Evolutionary conservation across 2,329 filamentous ascomycete species (phyloP), one percentile per base, ranked within the genome.

Genomic region (Pseudocercospora fijiensis): DNA sequence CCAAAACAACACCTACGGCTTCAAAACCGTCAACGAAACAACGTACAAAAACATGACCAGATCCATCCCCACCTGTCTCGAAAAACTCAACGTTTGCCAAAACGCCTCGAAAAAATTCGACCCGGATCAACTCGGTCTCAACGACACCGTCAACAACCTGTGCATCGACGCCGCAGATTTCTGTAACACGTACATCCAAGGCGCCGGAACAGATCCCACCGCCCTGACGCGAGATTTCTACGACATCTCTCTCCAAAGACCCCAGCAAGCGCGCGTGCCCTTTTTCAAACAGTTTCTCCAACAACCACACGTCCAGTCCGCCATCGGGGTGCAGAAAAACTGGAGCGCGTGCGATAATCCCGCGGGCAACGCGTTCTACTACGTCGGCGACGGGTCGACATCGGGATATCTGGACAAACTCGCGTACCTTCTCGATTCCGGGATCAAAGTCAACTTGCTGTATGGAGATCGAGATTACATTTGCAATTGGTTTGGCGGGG

Each of bases 321-420:
- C 82, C 0, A 78, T 88, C 0, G 86, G 86, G 1, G 82, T 85
- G 30, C 1, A 83, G 82, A 0, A 87, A 22, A 88, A 88, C 73
- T 88, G 78, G 67, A 82, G 81, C 0, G 74, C 79, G 56, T 68
- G 64, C 57, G 67, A 74, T 45, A 43, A 62, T 1, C 75, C 76
- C 6, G 79, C 83, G 0, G 69, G 70, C 5, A 66, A 73, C n/a
- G 78, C 76, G 3, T 82, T 83, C 65, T 47, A 67, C 16, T 64
- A 68, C 0, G 81, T 79, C 6, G 82, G 82, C 22, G 82, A 85
- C 69, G 82, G 82, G 64, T 74, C 78, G 1, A 78, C 81, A 13
- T 77, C 78, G 1, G 80, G 80, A 59, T 79, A 79, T 67, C 78
- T 83, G 11, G 78, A 80, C 41, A 80, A 84, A 61, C 69, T 85